These are phyloP conservation scores for Calcarisporium arbuscula DNA, from an alignment of 2,329 filamentous ascomycete genomes.

Conservation along the genomic window DNA sequence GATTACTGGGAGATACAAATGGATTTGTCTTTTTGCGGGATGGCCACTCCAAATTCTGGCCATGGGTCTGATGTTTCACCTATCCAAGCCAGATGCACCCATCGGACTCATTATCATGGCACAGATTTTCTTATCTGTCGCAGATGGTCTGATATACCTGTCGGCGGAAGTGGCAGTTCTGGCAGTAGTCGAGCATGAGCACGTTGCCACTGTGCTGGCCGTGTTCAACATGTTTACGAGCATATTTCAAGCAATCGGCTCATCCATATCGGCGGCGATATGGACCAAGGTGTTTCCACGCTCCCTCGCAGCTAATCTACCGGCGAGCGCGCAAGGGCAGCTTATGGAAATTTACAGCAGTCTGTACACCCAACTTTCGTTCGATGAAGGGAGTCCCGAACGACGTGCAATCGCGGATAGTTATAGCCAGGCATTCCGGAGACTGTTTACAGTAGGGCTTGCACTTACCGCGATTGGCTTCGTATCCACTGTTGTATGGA, in stretches of 20 bases:
- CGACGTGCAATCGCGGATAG: constrained; percentile 42
- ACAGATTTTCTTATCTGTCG: constrained; percentile 48
- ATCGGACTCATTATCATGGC: constrained; percentile 44
- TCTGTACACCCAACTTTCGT: constrained; percentile 29
- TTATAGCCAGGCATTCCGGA: too few relatives aligned
- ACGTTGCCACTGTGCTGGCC: constrained; percentile 44
- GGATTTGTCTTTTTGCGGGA: constrained; percentile 33
- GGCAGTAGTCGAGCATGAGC: constrained; percentile 47
- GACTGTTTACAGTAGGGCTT: too few relatives aligned
- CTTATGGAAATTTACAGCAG: constrained; percentile 36
- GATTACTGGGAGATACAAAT: constrained; percentile 42
- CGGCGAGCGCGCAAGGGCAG: constrained; percentile 23
- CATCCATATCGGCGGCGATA: constrained; percentile 34
- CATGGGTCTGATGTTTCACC: constrained; percentile 32
- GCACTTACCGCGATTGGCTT: too few relatives aligned
- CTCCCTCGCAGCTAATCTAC: constrained; percentile 30
- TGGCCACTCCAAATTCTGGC: constrained; percentile 50
- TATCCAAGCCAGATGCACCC: constrained; percentile 30
- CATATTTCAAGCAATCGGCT: constrained; percentile 38
- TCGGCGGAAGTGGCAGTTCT: constrained; percentile 53
- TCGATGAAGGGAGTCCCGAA: constrained; percentile 31
- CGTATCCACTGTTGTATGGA: too few relatives aligned
- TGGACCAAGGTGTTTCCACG: constrained; percentile 34
- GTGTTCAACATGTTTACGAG: constrained; percentile 38
- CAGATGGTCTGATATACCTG: constrained; percentile 48